Evolutionary conservation across 176 grass and related monocot species (phyloP).

Genomic region (Pharus latifolius): DNA sequence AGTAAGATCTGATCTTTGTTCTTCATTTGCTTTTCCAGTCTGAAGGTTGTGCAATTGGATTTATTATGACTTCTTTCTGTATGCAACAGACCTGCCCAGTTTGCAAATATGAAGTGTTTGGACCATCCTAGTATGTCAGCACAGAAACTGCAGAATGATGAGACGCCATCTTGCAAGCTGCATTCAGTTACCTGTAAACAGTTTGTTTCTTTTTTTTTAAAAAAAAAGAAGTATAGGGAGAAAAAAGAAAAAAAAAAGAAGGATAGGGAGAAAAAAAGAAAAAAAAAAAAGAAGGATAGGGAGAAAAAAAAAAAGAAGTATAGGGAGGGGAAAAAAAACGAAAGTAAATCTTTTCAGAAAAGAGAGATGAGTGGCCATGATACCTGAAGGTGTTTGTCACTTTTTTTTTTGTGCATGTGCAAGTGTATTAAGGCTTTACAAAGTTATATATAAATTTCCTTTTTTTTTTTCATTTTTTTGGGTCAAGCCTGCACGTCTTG

Average conservation of each 20-base stretch:
- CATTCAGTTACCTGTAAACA: background rate
- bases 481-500: background rate
- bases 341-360: no score
- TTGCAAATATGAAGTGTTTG: constrained; percentile 81
- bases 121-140: constrained; percentile 26
- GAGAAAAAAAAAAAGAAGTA: background rate
- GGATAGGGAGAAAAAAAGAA: background rate
- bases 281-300: background rate
- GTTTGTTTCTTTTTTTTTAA: no score
- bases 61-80: background rate
- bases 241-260: background rate
- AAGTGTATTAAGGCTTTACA: background rate
- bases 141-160: background rate
- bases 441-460: background rate
- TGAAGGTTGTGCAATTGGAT: background rate
- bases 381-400: background rate
- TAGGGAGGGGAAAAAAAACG: no score
- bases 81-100: constrained; percentile 63
- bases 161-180: background rate
- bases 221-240: background rate
- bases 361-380: background rate
- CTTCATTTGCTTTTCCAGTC: background rate
- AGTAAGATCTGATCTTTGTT: background rate
- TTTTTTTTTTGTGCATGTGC: background rate
- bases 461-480: background rate